Percentiles rank a stretch among this genome's conserved stretches.
phyloP scores from a whole-genome alignment of 257 asterid species.

The Solanum chilense region DNA sequence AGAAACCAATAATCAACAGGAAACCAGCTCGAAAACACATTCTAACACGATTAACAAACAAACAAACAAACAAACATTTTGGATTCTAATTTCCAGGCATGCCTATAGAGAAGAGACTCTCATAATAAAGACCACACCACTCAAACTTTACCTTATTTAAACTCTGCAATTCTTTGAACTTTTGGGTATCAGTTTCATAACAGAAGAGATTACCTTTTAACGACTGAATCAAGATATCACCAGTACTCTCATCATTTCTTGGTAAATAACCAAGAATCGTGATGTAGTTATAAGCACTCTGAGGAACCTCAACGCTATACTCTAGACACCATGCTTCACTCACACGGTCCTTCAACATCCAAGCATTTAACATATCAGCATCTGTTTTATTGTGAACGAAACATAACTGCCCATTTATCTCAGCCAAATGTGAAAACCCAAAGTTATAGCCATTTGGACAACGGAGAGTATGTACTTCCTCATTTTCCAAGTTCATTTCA shows the following conservation, averaged over 20 bases:
- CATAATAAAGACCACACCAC: background rate
- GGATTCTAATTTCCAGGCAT: background rate
- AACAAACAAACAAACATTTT: background rate
- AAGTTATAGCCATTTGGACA: background rate
- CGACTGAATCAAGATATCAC: background rate
- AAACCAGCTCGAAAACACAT: background rate
- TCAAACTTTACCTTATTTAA: background rate
- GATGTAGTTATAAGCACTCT: background rate
- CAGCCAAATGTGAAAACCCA: background rate
- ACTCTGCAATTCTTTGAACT: background rate
- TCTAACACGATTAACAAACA: background rate
- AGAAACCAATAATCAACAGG: background rate
- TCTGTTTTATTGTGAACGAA: background rate
- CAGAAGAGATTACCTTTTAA: background rate
- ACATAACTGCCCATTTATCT: background rate
- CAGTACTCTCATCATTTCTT: background rate
- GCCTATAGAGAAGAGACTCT: background rate
- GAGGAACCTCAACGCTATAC: background rate
- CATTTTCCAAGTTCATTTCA: background rate
- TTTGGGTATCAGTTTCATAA: background rate
- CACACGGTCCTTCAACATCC: background rate
- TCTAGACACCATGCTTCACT: background rate
- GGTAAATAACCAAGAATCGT: background rate
- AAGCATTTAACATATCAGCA: background rate
- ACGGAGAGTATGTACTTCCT: background rate